Base-by-base conservation (phyloP, 2,329 filamentous ascomycete genomes). In the Metarhizium brunneum region DNA sequence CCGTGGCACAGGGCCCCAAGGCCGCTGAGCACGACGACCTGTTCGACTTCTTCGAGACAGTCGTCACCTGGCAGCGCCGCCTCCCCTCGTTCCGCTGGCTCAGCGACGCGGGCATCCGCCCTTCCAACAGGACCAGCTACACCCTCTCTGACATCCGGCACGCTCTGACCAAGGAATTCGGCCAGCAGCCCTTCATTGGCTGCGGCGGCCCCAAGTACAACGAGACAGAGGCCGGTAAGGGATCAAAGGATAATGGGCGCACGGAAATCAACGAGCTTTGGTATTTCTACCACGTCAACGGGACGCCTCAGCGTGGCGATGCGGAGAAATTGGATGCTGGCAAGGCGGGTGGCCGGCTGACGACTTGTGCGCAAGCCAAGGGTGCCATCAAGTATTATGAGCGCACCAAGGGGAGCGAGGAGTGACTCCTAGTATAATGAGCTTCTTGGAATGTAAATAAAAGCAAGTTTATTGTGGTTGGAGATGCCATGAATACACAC, bases 211-310 rank as follows among this genome's bases (percentile, higher is more conserved):
- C 82, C 8, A 66, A 73, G 25, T 87, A 77, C 67, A 87, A 86
- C 65, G 71, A 77, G 59, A 87, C 84, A 14, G 74, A 66, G 20
- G 80, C 77, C 7, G 84, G 84, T 2, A 73, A 69, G 57, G 77
- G 78, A 20, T 77, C 75, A 2, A 62, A 64, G 2, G 84, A 87
- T 62, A 77, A 72, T 55, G 83, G 84, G 2, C 70, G 71, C 59
- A 86, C 82, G 1, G 72, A 77, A 36, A 61, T 87, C 50, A 77
- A 66, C 57, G 84, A 88, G 73, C 74, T 84, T 13, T 87, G 83
- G 83, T 87, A 87, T 64, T 86, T 85, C 63, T 76, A 80, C 66
- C 78, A 86, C 66, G 79, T 81, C 53, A 76, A 74, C 55, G 84
- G 84, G 3, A 68, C 74, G 16, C 77, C 82, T 6, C 84, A 86